Evolutionary conservation across 768 basidiomycete species (phyloP).

Genomic region (Imleria badia): DNA sequence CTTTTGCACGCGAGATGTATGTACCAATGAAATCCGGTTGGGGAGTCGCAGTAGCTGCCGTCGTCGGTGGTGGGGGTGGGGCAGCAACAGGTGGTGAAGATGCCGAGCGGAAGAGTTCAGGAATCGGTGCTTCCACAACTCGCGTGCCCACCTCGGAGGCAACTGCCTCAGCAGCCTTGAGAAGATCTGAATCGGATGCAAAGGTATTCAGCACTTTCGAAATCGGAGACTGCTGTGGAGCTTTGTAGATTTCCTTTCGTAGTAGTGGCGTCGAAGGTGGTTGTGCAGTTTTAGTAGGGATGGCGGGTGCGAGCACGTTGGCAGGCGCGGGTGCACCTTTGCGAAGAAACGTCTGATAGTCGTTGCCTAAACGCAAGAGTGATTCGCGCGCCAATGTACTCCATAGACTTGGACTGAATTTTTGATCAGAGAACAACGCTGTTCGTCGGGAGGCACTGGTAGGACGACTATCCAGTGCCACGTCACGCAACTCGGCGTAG

Average conservation of each 20-base stretch:
- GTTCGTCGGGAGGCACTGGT: constrained; percentile 46
- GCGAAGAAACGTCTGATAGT: constrained; percentile 66
- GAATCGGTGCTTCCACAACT: constrained; percentile 36
- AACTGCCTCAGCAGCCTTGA: constrained; percentile 49
- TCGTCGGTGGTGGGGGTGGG: constrained; percentile 8
- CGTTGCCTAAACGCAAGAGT: constrained; percentile 59
- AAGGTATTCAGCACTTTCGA: constrained; percentile 54
- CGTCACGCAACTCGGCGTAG: constrained; percentile 56
- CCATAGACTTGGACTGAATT: constrained; percentile 66
- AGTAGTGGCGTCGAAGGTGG: constrained; percentile 37
- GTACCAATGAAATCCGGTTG: neutral
- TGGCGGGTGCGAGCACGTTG: constrained; percentile 20
- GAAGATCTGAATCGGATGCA: constrained; percentile 58
- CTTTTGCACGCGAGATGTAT: constrained; percentile 1
- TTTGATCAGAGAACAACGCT: constrained; percentile 67
- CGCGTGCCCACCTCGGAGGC: constrained; percentile 32
- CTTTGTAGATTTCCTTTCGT: constrained; percentile 41
- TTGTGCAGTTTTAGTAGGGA: constrained; percentile 30
- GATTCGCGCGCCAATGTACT: constrained; percentile 54
- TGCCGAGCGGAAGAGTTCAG: constrained; percentile 50
- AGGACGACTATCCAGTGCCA: constrained; percentile 46
- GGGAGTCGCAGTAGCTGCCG: neutral
- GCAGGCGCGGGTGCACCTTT: constrained; percentile 44
- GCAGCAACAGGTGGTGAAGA: constrained; percentile 18
- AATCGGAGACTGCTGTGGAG: constrained; percentile 47